A percentile compares a stretch with the other conserved stretches of the same genome.
phyloP scores from a whole-genome alignment of 192 early-diverging fungal species.

The Backusella tarrabulga region DNA sequence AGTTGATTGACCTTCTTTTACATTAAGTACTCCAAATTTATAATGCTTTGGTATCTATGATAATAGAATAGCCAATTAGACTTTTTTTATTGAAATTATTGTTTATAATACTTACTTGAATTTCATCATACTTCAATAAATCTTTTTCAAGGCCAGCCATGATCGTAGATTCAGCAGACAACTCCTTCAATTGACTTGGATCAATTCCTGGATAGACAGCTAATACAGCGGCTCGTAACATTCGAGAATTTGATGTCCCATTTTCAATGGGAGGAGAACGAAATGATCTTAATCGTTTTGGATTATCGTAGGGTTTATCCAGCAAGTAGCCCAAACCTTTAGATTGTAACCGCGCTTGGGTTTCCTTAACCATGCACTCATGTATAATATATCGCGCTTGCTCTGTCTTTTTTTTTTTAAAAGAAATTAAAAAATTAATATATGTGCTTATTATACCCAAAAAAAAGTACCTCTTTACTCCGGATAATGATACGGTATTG shows the following conservation, averaged over 20 bases:
- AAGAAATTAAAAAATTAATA: background rate
- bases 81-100: background rate
- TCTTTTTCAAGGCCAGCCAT: conserved; percentile 61
- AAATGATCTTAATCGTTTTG: background rate
- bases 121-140: conserved; percentile 72
- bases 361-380: conserved; percentile 25
- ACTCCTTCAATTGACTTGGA: conserved; percentile 51
- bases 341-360: background rate
- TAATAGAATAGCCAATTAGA: background rate
- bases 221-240: conserved; percentile 28
- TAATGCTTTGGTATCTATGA: conserved; percentile 46
- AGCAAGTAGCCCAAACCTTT: background rate
- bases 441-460: background rate
- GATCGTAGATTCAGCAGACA: conserved; percentile 53
- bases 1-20: conserved; percentile 59
- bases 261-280: background rate
- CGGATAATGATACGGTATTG: conserved; percentile 37
- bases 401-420: background rate
- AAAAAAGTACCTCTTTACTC: conserved; percentile 23
- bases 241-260: conserved; percentile 4
- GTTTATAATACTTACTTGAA: conserved; percentile 52
- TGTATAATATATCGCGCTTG: conserved; percentile 13
- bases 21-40: conserved; percentile 78
- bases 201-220: conserved; percentile 11
- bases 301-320: background rate